Base-by-base conservation (phyloP, 352 stramenopile genomes). In the Phytophthora gonapodyides region DNA sequence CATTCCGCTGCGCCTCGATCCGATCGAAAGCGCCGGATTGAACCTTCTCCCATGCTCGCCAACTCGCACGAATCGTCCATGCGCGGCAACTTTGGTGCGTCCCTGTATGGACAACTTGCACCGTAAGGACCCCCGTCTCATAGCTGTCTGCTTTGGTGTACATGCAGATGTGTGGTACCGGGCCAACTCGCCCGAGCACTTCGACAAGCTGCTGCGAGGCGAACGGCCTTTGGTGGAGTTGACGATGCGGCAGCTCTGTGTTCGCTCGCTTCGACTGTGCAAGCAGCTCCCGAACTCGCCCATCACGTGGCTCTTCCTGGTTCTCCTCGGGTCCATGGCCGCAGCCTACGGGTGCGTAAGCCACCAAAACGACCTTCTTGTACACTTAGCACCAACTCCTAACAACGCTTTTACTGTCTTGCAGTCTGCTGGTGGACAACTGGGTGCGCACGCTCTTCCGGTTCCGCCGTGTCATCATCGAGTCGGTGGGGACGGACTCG, bases 241-340 rank as follows among this genome's bases (percentile, higher is more conserved):
- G 50, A 91, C 84, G 7, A 70, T 89, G 58, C 76, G 82, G 10
- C 82, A 93, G 53, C 75, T 93, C 8, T 91, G 82, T 42, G 67
- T 90, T 35, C 71, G 73, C 9, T 86, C 76, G 49, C 82, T 93
- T 37, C 68, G 73, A 31, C 51, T 93, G 19, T 95, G 81, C 72
- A 90, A 91, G 50, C 87, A 89, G 42, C 57, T 95, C 8, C 86
- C 86, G 35, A 88, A 93, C 57, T 95, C 86, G 41, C 86, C 84
- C 0, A 86, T 93, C 51, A 95, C 82, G 41, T 95, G 86, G 86
- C 64, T 93, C 30, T 95, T 88, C 34, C 60, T 95, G 33, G 67
- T 80, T 16, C 67, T 91, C 1, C 61, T 95, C 15, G 86, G 86
- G 2, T 67, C 64, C 4, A 59, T 90, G 53, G 76, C 80, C 11